Evolutionary conservation across 768 basidiomycete species (phyloP).

Genomic region (Zangia roseola): DNA sequence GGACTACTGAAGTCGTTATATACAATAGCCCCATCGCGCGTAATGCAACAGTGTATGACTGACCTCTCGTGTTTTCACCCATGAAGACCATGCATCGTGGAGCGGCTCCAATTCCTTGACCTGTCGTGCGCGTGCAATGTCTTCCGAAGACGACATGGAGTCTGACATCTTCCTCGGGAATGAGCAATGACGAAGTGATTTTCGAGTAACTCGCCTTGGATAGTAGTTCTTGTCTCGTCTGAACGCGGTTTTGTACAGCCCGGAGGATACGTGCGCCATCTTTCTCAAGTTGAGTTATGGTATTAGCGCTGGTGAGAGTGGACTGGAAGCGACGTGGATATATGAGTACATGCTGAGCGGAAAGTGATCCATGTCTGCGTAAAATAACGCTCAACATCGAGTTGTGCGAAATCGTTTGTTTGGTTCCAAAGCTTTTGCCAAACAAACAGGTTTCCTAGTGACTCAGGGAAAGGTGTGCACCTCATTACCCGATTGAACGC

Average conservation of each 20-base stretch:
- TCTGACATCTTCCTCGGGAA: conserved; percentile 44
- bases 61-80: conserved; percentile 58
- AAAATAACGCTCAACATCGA: conserved; percentile 12
- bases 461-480: no score
- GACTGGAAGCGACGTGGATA: conserved; percentile 10
- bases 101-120: conserved; percentile 71
- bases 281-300: conserved; percentile 31
- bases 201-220: conserved; percentile 39
- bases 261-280: conserved; percentile 53
- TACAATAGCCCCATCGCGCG: no score
- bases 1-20: conserved; percentile 46
- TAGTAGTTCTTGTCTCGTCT: conserved; percentile 45
- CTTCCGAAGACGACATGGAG: conserved; percentile 51
- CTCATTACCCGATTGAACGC: no score
- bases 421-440: conserved; percentile 19
- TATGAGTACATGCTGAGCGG: conserved; percentile 9
- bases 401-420: conserved; percentile 3
- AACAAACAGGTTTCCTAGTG: not conserved
- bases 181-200: not conserved
- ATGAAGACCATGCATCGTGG: conserved; percentile 65
- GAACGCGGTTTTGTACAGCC: conserved; percentile 52
- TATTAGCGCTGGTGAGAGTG: conserved; percentile 9
- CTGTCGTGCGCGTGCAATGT: conserved; percentile 57
- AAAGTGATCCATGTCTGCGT: conserved; percentile 14
- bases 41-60: no score